These are phyloP conservation scores for Sonneratia caseolaris DNA, from an alignment of 345 rosid species.

Conservation along the genomic window DNA sequence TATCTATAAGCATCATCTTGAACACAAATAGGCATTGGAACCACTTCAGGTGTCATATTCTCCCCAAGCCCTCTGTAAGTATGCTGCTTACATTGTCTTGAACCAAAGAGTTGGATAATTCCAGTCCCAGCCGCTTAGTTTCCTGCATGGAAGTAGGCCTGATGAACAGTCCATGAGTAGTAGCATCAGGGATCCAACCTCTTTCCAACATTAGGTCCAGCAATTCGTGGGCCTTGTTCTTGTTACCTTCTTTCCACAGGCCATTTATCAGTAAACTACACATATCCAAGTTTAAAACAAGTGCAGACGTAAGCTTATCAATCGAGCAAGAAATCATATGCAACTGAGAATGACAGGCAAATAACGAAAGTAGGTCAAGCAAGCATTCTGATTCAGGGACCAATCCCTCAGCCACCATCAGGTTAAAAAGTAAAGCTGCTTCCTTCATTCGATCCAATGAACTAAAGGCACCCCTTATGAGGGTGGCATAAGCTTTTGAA, in stretches of 20 bases:
- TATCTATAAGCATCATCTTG: neutral
- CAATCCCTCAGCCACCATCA: constrained; percentile 29
- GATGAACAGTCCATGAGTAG: constrained; percentile 34
- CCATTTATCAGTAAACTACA: constrained; percentile 27
- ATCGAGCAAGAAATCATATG: constrained; percentile 18
- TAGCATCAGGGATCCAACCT: constrained; percentile 43
- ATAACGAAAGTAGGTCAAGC: constrained; percentile 16
- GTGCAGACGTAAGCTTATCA: constrained; percentile 14
- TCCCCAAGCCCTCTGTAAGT: too few species aligned
- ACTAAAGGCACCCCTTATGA: constrained; percentile 23
- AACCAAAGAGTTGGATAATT: constrained; percentile 5
- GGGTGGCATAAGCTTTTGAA: constrained; percentile 32
- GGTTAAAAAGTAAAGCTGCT: constrained; percentile 24
- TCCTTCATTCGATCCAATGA: constrained; percentile 17
- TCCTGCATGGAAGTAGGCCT: constrained; percentile 21
- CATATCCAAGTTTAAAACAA: constrained; percentile 20
- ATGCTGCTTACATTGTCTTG: neutral
- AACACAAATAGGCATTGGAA: neutral
- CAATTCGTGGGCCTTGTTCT: constrained; percentile 16
- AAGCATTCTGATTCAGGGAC: constrained; percentile 27
- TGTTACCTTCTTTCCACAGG: constrained; percentile 40
- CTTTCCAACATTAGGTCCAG: constrained; percentile 14
- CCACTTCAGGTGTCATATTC: too few species aligned
- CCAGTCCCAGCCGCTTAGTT: constrained; percentile 8
- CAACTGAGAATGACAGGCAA: constrained; percentile 19